These are phyloP conservation scores for Pleurotus platypus DNA, from an alignment of 768 basidiomycete species.

Conservation along the genomic window DNA sequence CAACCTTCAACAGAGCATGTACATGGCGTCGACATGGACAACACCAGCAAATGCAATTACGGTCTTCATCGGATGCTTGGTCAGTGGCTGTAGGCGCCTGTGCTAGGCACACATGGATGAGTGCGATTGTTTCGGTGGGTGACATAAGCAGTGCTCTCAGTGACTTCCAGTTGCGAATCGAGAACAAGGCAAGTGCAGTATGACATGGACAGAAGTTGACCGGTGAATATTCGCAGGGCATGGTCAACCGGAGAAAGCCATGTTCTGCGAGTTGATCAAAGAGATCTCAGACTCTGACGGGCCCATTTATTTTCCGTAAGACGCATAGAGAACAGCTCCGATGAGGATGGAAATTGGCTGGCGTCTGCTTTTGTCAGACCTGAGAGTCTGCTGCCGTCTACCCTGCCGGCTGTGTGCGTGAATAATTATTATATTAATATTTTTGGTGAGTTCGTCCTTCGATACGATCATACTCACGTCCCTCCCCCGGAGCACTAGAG, in stretches of 20 bases:
- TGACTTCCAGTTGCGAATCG: no score
- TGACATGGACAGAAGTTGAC: not conserved
- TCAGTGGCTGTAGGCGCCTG: not conserved
- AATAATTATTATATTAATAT: constrained; percentile 31
- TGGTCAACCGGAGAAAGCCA: constrained; percentile 11
- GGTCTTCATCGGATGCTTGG: no score
- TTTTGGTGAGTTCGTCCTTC: constrained; percentile 1
- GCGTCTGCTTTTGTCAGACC: constrained; percentile 15
- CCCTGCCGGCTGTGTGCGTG: constrained; percentile 19
- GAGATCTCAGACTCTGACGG: constrained; percentile 22
- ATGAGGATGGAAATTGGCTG: constrained; percentile 30
- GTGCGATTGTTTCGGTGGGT: constrained; percentile 17
- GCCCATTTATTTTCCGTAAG: constrained; percentile 16
- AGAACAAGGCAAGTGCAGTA: no score
- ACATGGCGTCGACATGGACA: no score
- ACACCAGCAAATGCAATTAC: no score
- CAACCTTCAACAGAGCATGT: no score
- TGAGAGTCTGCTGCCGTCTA: constrained; percentile 36
- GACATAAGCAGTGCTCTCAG: not conserved
- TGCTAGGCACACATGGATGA: constrained; percentile 18
- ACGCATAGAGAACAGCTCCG: constrained; percentile 35
- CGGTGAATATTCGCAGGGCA: constrained; percentile 4
- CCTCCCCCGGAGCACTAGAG: not conserved
- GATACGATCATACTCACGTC: not conserved
- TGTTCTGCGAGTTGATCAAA: constrained; percentile 10